Evolutionary conservation across 345 rosid genomes (phyloP).

Genomic region (Eucalyptus decipiens): DNA sequence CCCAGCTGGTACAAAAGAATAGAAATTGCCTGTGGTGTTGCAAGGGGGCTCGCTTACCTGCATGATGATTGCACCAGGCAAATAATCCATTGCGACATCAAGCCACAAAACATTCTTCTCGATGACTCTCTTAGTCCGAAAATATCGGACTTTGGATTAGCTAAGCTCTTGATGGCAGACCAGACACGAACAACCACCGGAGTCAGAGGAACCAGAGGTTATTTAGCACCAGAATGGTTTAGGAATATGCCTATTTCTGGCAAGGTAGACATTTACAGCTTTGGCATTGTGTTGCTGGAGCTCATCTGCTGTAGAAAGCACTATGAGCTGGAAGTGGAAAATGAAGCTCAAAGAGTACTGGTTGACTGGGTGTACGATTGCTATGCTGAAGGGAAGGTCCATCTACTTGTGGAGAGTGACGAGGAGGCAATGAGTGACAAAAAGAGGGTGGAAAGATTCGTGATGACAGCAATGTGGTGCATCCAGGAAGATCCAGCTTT

Average conservation of each 20-base stretch:
- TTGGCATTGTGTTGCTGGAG: conserved; percentile 24
- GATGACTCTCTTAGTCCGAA: conserved; percentile 3
- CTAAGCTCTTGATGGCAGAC: conserved; percentile 12
- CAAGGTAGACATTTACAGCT: conserved; percentile 35
- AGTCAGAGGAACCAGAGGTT: conserved; percentile 28
- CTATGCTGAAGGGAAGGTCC: conserved; percentile 6
- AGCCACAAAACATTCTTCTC: conserved; percentile 23
- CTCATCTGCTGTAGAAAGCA: conserved; percentile 18
- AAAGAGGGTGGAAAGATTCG: conserved; percentile 17
- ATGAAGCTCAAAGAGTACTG: conserved; percentile 2
- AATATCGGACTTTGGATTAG: conserved; percentile 24
- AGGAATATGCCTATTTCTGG: conserved; percentile 19
- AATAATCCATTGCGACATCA: conserved; percentile 27
- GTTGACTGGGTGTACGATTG: conserved; percentile 43
- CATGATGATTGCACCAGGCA: conserved; percentile 22
- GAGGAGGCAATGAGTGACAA: conserved; percentile 23
- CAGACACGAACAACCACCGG: conserved; percentile 12
- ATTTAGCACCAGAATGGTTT: conserved; percentile 35
- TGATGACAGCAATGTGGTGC: conserved; percentile 49
- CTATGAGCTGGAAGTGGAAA: background rate
- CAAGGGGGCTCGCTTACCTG: conserved; percentile 18
- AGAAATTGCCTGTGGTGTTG: conserved; percentile 13
- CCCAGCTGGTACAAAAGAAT: conserved; percentile 12
- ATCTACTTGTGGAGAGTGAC: conserved; percentile 12
- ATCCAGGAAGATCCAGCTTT: conserved; percentile 36